Conservation (phyloP, 2,329 filamentous ascomycete species). For the Xylariaceae sp. region DNA sequence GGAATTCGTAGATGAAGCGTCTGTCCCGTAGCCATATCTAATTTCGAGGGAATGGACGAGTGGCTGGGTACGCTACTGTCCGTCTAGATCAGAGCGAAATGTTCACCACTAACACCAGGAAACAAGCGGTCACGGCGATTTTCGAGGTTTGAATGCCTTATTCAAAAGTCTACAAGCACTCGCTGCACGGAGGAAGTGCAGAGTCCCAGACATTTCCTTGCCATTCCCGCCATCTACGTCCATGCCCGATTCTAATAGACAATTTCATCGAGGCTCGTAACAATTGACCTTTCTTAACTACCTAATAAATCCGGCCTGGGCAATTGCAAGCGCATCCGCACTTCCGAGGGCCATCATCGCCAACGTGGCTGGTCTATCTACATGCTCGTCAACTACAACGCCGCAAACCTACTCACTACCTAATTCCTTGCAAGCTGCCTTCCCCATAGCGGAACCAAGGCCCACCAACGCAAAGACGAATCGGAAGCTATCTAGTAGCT, state of each 20-base stretch:
- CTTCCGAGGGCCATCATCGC: background rate
- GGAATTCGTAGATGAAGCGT: background rate
- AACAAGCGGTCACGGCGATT: conserved; percentile 3
- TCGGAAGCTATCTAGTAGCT: background rate
- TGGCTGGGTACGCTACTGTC: background rate
- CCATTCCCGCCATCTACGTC: background rate
- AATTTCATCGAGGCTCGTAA: background rate
- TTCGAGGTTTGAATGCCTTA: conserved; percentile 3
- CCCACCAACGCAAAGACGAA: background rate
- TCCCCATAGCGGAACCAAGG: background rate
- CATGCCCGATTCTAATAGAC: background rate
- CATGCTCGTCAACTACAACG: background rate
- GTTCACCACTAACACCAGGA: conserved; percentile 14
- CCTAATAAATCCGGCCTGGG: background rate
- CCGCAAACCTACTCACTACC: background rate
- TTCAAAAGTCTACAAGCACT: background rate
- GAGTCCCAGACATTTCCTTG: background rate
- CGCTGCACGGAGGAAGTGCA: background rate
- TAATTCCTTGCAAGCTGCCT: too few species aligned
- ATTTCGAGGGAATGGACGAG: background rate
- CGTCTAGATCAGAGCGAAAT: background rate
- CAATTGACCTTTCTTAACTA: background rate
- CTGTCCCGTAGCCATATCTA: background rate
- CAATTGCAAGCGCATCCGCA: background rate
- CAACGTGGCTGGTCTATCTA: background rate